Conservation (phyloP, 2,329 filamentous ascomycete genomes). For the Colletotrichum tropicicola region DNA sequence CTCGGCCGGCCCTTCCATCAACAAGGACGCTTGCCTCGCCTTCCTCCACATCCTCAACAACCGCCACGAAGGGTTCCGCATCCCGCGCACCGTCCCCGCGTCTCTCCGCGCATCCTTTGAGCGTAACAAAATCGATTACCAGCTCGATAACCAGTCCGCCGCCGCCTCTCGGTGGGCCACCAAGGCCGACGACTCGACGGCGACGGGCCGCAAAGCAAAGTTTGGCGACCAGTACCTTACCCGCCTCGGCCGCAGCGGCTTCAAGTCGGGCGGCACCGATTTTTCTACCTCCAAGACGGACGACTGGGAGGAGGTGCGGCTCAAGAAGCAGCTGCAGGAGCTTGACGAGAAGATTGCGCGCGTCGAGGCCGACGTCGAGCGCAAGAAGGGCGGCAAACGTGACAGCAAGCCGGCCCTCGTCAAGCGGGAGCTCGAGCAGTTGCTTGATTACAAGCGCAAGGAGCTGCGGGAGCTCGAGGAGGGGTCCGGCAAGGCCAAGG, state of each 20-base stretch:
- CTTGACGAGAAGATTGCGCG: constrained; percentile 87
- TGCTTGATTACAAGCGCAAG: constrained; percentile 93
- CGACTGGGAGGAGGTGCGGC: constrained; percentile 96
- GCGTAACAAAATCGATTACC: constrained; percentile 96
- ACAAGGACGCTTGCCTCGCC: constrained; percentile 92
- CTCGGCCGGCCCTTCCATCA: constrained; percentile 81
- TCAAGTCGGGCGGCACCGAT: constrained; percentile 87
- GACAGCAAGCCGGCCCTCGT: constrained; percentile 89
- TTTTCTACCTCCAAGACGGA: constrained; percentile 87
- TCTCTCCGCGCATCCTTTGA: constrained; percentile 93
- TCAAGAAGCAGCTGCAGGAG: constrained; percentile 92
- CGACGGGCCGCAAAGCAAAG: constrained; percentile 91
- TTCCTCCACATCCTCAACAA: constrained; percentile 98
- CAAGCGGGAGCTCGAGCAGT: constrained; percentile 91
- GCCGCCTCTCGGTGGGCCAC: constrained; percentile 80
- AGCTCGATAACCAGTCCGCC: constrained; percentile 78
- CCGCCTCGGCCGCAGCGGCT: constrained; percentile 83
- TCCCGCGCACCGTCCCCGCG: constrained; percentile 89
- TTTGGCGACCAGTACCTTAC: constrained; percentile 98
- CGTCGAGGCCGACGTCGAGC: constrained; percentile 78
- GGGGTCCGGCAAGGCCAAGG: constrained; percentile 73
- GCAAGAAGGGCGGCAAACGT: constrained; percentile 69
- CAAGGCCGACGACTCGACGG: constrained; percentile 80
- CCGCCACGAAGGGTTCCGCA: constrained; percentile 92
- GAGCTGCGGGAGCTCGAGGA: constrained; percentile 80